Conservation (phyloP, 2,329 filamentous ascomycete genomes). For the Bipolaris sorokiniana region DNA sequence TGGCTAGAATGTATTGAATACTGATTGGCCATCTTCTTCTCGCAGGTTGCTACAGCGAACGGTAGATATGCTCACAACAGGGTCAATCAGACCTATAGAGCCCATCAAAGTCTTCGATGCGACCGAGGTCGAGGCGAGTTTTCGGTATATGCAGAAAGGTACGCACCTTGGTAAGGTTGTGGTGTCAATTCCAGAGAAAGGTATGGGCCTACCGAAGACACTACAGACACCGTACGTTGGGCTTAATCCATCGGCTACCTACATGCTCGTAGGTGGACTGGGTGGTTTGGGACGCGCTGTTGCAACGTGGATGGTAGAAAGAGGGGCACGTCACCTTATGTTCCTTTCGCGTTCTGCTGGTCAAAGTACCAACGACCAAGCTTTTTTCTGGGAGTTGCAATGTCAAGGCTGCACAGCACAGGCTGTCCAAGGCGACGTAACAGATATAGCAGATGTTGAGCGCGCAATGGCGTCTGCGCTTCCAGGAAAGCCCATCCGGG, state of each 20-base stretch:
- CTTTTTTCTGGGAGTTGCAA: neutral
- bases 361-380: no score
- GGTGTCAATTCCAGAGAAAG: slow-evolving; percentile 3
- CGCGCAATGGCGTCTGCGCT: neutral
- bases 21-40: neutral
- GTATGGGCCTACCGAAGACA: neutral
- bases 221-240: neutral
- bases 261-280: slow-evolving; percentile 33
- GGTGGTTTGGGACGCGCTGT: slow-evolving; percentile 26
- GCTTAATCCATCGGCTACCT: slow-evolving; percentile 13
- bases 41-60: neutral
- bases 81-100: slow-evolving; percentile 8
- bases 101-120: slow-evolving; percentile 27
- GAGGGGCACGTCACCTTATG: slow-evolving; percentile 24
- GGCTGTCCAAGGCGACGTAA: neutral
- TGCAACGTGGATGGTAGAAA: slow-evolving; percentile 24
- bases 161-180: slow-evolving; percentile 14
- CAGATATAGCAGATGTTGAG: neutral
- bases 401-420: neutral
- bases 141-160: slow-evolving; percentile 17
- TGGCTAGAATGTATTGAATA: neutral
- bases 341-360: slow-evolving; percentile 22
- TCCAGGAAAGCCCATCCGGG: neutral
- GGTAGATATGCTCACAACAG: slow-evolving; percentile 4
- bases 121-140: slow-evolving; percentile 18